phyloP scores from a whole-genome alignment of 768 basidiomycete genomes.

The Lepiota venenata region DNA sequence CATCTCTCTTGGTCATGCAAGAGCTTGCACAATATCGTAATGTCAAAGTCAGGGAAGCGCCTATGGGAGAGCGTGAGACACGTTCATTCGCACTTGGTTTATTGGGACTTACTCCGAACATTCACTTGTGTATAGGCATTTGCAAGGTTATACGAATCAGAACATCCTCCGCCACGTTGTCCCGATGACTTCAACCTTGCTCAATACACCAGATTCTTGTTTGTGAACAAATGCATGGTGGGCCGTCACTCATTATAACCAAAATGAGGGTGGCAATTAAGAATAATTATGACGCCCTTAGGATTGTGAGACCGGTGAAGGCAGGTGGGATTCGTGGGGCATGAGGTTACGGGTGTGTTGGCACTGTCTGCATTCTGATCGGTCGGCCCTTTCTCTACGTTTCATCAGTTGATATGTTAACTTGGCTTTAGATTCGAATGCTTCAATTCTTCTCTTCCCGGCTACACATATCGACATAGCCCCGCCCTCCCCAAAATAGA shows the following conservation, averaged over 20 bases:
- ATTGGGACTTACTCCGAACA: too few relatives aligned
- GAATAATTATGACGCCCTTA: too few relatives aligned
- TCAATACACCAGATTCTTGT: constrained; percentile 31
- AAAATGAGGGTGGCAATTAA: too few relatives aligned
- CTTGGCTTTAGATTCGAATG: too few relatives aligned
- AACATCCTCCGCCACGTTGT: constrained; percentile 17
- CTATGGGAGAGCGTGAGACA: constrained; percentile 34
- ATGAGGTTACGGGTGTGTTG: not conserved
- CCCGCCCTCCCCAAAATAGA: too few relatives aligned
- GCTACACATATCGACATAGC: too few relatives aligned
- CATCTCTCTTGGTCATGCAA: constrained; percentile 33
- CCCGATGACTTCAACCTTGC: constrained; percentile 27
- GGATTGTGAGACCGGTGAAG: not conserved
- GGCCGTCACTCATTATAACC: not conserved
- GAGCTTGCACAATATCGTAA: constrained; percentile 29
- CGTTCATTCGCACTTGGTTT: too few relatives aligned
- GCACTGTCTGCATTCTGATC: not conserved
- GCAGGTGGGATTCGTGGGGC: not conserved
- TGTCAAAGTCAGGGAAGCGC: constrained; percentile 14
- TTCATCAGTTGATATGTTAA: not conserved
- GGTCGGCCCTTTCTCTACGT: not conserved
- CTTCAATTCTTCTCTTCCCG: too few relatives aligned
- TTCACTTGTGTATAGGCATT: not conserved
- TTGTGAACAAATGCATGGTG: constrained; percentile 15
- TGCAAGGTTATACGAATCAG: constrained; percentile 21